These are phyloP conservation scores for Gentiana dahurica DNA, from an alignment of 257 asterid species.

Conservation along the genomic window DNA sequence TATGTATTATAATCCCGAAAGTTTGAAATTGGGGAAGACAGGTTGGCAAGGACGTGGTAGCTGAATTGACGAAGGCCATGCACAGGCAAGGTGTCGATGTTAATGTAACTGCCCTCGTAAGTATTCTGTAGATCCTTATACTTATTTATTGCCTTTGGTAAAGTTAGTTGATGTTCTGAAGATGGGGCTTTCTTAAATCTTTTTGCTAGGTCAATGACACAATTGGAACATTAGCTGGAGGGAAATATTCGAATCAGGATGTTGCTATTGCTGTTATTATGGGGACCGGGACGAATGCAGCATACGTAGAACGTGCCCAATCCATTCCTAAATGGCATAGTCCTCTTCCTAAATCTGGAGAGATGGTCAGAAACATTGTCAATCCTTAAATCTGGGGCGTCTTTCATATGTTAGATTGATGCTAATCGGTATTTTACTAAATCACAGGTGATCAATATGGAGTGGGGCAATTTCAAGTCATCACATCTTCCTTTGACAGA, in stretches of 20 bases:
- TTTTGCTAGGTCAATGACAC: slow-evolving; percentile 74
- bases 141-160: neutral
- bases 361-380: slow-evolving; percentile 48
- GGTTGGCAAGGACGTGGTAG: slow-evolving; percentile 83
- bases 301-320: slow-evolving; percentile 80
- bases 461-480: slow-evolving; percentile 91
- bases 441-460: slow-evolving; percentile 84
- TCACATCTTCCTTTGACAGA: slow-evolving; percentile 85
- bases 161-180: neutral
- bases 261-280: slow-evolving; percentile 67
- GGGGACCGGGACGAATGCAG: slow-evolving; percentile 19
- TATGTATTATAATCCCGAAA: neutral
- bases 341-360: slow-evolving; percentile 74
- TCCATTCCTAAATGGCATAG: slow-evolving; percentile 92
- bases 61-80: slow-evolving; percentile 63
- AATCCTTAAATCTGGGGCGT: neutral
- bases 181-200: neutral
- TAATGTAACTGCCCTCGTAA: slow-evolving; percentile 74
- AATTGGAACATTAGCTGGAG: slow-evolving; percentile 86
- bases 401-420: neutral
- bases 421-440: neutral
- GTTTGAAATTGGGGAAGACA: slow-evolving; percentile 13
- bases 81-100: slow-evolving; percentile 55
- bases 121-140: slow-evolving; percentile 7
- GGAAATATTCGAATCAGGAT: slow-evolving; percentile 49